Percentiles rank a stretch among this genome's conserved stretches.
phyloP scores from a whole-genome alignment of 352 stramenopile genomes.

The Aphanomyces invadans region DNA sequence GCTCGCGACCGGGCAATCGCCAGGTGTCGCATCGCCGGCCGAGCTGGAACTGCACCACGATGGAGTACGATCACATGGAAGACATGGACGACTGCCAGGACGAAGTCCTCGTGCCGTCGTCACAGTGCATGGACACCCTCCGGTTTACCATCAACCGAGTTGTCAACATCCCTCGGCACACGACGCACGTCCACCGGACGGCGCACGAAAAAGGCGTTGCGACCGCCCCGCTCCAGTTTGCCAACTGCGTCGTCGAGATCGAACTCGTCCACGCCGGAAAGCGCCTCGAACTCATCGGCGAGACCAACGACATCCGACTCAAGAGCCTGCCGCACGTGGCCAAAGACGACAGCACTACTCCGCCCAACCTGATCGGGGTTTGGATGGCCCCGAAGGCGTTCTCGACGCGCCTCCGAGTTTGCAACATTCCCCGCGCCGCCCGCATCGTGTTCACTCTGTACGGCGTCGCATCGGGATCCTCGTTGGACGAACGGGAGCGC shows the following conservation, averaged over 20 bases:
- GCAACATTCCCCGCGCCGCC: constrained; percentile 59
- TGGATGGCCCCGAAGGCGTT: not conserved
- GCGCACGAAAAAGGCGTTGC: constrained; percentile 28
- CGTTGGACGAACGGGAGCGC: constrained; percentile 41
- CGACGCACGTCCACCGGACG: constrained; percentile 5
- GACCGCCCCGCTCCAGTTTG: constrained; percentile 40
- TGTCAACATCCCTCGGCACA: not conserved
- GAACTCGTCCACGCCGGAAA: constrained; percentile 67
- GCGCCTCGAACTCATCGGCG: constrained; percentile 42
- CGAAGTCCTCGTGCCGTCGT: not conserved
- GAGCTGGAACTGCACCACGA: constrained; percentile 1
- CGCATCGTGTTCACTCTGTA: constrained; percentile 68
- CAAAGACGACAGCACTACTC: not conserved
- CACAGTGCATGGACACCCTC: constrained; percentile 8
- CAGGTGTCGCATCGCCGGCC: not conserved
- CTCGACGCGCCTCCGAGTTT: constrained; percentile 39
- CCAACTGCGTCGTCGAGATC: constrained; percentile 64
- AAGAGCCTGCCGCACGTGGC: constrained; percentile 25
- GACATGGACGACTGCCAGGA: not conserved
- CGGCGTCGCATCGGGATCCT: constrained; percentile 40
- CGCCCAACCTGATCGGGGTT: constrained; percentile 1
- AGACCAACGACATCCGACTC: constrained; percentile 66
- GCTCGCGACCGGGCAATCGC: not conserved
- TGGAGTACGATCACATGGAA: constrained; percentile 2
- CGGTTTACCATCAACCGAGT: constrained; percentile 8